phyloP scores from a whole-genome alignment of 306 rosid species.

The apple (Malus domestica) region DNA sequence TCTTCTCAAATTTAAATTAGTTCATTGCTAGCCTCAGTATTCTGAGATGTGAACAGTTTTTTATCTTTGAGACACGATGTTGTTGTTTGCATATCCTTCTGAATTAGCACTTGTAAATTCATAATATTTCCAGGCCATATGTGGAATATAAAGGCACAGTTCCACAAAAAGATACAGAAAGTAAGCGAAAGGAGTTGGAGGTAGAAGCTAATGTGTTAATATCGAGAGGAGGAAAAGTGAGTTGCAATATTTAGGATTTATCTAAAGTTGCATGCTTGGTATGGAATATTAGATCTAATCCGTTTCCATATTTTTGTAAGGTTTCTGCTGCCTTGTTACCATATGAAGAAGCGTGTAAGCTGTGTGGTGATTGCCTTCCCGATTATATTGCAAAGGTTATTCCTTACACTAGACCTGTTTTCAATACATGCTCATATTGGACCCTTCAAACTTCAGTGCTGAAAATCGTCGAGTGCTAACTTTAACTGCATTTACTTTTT shows the following conservation, averaged over 20 bases:
- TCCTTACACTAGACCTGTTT: background rate
- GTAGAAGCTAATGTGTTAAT: constrained; percentile 48
- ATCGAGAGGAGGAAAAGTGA: constrained; percentile 54
- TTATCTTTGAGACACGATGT: background rate
- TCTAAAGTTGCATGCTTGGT: constrained; percentile 8
- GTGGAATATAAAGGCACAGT: constrained; percentile 66
- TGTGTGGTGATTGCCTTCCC: constrained; percentile 65
- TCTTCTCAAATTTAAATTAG: background rate
- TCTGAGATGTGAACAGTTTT: background rate
- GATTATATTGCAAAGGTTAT: constrained; percentile 69
- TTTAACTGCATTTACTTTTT: background rate
- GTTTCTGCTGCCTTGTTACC: constrained; percentile 39
- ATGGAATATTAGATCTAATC: constrained; percentile 7
- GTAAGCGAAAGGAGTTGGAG: constrained; percentile 57
- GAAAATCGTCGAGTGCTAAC: background rate
- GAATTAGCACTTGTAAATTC: background rate
- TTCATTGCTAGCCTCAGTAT: background rate
- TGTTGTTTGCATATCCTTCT: background rate
- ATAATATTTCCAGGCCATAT: constrained; percentile 52
- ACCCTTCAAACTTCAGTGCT: background rate
- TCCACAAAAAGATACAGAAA: constrained; percentile 47
- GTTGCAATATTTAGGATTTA: constrained; percentile 19
- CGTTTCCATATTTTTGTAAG: constrained; percentile 23
- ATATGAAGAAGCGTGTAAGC: constrained; percentile 58
- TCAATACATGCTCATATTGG: background rate